Conservation (phyloP, 768 basidiomycete genomes). For the Hydnum rufescens region DNA sequence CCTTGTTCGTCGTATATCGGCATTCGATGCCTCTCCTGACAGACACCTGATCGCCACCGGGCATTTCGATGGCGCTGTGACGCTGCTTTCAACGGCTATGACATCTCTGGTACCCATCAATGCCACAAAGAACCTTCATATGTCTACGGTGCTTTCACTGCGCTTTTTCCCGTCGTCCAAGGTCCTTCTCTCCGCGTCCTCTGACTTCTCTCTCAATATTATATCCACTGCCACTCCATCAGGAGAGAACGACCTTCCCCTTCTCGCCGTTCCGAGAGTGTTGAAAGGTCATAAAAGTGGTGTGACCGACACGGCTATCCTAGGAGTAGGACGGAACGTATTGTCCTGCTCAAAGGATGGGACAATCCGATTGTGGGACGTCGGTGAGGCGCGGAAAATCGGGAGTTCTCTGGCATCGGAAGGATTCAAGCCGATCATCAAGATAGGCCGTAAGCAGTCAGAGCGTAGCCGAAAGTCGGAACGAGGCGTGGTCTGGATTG, state of each 20-base stretch:
- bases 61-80: constrained; percentile 37
- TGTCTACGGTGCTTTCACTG: constrained; percentile 33
- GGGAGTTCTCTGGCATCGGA: constrained; percentile 23
- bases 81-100: constrained; percentile 21
- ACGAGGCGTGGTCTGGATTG: constrained; percentile 2
- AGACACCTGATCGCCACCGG: constrained; percentile 38
- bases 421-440: constrained; percentile 24
- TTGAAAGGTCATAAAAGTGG: constrained; percentile 46
- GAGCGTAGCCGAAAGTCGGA: constrained; percentile 9
- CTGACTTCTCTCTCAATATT: constrained; percentile 47
- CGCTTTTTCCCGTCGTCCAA: constrained; percentile 52
- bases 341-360: constrained; percentile 50
- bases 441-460: constrained; percentile 27
- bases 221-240: constrained; percentile 33
- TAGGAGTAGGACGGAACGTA: constrained; percentile 45
- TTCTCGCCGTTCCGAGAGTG: constrained; percentile 33
- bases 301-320: constrained; percentile 42
- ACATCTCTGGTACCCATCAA: too few relatives aligned
- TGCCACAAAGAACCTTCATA: constrained; percentile 25
- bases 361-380: constrained; percentile 53
- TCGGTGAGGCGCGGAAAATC: constrained; percentile 32
- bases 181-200: constrained; percentile 48
- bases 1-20: constrained; percentile 23
- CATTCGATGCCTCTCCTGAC: constrained; percentile 44
- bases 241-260: constrained; percentile 13